Evolutionary conservation across 352 stramenopile species (phyloP), one percentile per base, ranked within the genome.

Genomic region (Phytophthora capsici): DNA sequence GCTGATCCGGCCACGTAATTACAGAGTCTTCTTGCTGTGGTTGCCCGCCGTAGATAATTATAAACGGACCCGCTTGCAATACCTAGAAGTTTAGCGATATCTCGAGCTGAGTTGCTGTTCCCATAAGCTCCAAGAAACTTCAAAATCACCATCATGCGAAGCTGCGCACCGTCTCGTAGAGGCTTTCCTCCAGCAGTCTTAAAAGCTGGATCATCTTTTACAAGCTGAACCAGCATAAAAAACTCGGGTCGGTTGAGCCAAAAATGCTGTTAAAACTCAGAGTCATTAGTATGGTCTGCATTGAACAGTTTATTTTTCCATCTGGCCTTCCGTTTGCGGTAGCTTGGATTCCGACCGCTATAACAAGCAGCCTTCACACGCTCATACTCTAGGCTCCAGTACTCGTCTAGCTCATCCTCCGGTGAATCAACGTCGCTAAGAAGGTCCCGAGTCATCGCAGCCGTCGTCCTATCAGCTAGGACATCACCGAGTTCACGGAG

Each of bases 121-220:
- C 66, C 61, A 13, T 37, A 69, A 14, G 43, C 67, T 4, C 66
- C 71, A 0, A 76, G 49, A 45, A 54, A 73, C 54, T 73, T 70
- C 10, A 79, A 56, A 16, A 79, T 48, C 12, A 61, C 46, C 38
- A 76, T 14, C 1, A 75, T 13, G 32, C 70, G 57, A 17, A 78
- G 46, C 28, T 63, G 52, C 4, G 50, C 50, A 2, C 58, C 49
- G 22, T 66, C 71, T 19, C 66, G 50, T 30, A 73, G 69, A 9
- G 49, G 62, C 4, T 57, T 64, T 19, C 5, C 59, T 1, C 36
- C 48, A 2, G 10, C 36, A 9, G 57, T 45, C 4, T 60, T 4
- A 22, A 63, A 73, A 6, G 57, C 26, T 0, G 47, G 20, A 25
- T 73, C 54, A 14, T 47, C 36, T 26, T 34, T 57, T n/a, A 57